phyloP scores from a whole-genome alignment of 2,329 filamentous ascomycete species.

The Alternaria atra region DNA sequence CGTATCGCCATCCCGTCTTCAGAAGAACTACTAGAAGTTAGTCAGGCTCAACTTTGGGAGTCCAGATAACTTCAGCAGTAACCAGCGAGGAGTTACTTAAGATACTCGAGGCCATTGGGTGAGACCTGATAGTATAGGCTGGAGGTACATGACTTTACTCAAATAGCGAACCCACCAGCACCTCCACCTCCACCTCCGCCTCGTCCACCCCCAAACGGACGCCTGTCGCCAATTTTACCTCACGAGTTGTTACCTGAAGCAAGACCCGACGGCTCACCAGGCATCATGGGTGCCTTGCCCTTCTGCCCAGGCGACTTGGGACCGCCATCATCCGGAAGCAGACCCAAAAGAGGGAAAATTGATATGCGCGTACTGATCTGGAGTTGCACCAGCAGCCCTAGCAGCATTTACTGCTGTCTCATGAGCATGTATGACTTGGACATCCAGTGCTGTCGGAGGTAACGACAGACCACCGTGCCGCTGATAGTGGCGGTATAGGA shows the following conservation, averaged over 20 bases:
- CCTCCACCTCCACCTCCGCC: background rate
- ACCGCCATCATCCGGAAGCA: background rate
- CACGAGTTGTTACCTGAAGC: background rate
- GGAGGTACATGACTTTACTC: background rate
- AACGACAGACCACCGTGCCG: slow-evolving; percentile 18
- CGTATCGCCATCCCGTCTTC: background rate
- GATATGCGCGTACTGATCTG: background rate
- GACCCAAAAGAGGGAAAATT: background rate
- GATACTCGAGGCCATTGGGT: background rate
- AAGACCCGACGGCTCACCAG: background rate
- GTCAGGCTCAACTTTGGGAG: background rate
- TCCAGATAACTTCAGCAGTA: background rate
- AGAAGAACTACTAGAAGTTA: background rate
- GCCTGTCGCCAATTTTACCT: background rate
- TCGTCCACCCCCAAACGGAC: background rate
- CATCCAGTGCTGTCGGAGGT: slow-evolving; percentile 4
- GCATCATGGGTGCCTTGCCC: background rate
- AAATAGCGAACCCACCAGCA: background rate
- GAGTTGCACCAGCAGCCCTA: background rate
- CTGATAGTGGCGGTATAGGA: slow-evolving; percentile 16
- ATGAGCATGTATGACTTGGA: background rate
- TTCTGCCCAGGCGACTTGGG: background rate
- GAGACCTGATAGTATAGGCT: rapidly evolving
- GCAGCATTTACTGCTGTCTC: background rate
- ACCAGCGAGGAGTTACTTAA: background rate